phyloP scores from a whole-genome alignment of 306 rosid species.

The Abrus precatorius region DNA sequence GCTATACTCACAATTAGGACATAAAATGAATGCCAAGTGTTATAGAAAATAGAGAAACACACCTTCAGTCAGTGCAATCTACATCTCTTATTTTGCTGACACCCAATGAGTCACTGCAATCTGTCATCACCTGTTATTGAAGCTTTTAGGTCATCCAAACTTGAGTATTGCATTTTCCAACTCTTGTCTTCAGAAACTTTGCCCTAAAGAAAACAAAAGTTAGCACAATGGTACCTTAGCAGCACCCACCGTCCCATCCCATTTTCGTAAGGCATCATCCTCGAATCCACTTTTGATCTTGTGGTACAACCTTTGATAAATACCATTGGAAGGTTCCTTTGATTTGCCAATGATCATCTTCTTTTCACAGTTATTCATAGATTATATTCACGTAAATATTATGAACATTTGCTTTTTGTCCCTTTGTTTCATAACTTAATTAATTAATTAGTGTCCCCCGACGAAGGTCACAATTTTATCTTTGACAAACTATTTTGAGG shows the following conservation, averaged over 20 bases:
- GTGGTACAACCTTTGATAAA: not conserved
- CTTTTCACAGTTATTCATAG: not conserved
- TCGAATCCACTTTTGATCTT: slow-evolving; percentile 28
- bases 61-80: slow-evolving; percentile 1
- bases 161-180: slow-evolving; percentile 6
- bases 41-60: not conserved
- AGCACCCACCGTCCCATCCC: slow-evolving; percentile 28
- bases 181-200: not conserved
- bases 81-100: not conserved
- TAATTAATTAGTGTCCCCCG: not conserved
- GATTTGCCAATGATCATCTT: slow-evolving; percentile 14
- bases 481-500: no score
- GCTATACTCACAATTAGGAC: not conserved
- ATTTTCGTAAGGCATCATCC: slow-evolving; percentile 32
- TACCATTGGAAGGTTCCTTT: slow-evolving; percentile 35
- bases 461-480: no score
- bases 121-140: slow-evolving; percentile 11
- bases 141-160: slow-evolving; percentile 40
- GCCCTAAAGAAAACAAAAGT: not conserved
- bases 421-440: not conserved
- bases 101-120: slow-evolving; percentile 5
- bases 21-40: not conserved
- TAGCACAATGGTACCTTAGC: not conserved
- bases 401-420: no score
- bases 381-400: not conserved